These are phyloP conservation scores for Apiospora saccharicola DNA, from an alignment of 2,329 filamentous ascomycete genomes.

Conservation along the genomic window DNA sequence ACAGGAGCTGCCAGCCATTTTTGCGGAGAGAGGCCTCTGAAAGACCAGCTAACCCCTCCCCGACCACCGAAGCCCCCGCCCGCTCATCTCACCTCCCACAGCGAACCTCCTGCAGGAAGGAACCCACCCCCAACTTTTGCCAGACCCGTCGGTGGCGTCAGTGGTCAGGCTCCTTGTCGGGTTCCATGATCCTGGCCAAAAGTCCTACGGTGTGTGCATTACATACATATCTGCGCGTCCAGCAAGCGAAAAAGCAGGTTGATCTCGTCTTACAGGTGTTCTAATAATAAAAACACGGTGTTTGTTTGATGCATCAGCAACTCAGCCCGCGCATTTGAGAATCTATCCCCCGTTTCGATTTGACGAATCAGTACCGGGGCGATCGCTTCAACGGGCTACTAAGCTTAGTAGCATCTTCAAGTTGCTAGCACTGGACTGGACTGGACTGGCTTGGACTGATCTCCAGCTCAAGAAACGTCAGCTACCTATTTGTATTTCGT, in stretches of 20 bases:
- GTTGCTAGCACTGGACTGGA: neutral
- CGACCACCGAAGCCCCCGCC: neutral
- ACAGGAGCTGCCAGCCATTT: neutral
- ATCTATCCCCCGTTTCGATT: neutral
- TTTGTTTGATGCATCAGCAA: neutral
- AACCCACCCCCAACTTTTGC: constrained; percentile 21
- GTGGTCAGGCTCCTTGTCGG: neutral
- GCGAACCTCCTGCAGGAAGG: constrained; percentile 13
- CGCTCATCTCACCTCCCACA: constrained; percentile 12
- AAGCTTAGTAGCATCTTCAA: constrained; percentile 15
- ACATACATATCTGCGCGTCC: neutral
- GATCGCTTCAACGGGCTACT: neutral
- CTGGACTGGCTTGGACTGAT: neutral
- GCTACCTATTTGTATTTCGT: neutral
- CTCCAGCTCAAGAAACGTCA: neutral
- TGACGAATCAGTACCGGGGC: neutral
- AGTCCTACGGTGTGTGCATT: neutral
- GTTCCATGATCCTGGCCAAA: constrained; percentile 3
- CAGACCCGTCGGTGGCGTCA: constrained; percentile 18
- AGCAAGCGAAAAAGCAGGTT: neutral
- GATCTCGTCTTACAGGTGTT: neutral
- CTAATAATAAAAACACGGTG: constrained; percentile 7
- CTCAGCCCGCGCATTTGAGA: neutral
- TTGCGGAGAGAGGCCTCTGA: neutral
- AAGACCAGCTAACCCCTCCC: neutral